Evolutionary conservation across 2,329 filamentous ascomycete genomes (phyloP), one percentile per base, ranked within the genome.

Genomic region (Fusarium musae): DNA sequence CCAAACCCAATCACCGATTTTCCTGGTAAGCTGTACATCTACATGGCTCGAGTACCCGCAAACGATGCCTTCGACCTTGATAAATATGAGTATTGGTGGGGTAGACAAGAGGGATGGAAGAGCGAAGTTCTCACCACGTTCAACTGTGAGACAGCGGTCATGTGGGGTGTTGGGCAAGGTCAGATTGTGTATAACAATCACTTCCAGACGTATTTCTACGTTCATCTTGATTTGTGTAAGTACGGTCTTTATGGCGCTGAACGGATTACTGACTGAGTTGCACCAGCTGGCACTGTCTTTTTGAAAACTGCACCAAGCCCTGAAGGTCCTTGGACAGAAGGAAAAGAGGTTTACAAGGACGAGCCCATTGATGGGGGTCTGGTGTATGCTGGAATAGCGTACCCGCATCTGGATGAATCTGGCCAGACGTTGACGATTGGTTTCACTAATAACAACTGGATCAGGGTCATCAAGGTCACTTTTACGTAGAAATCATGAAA

Each of bases 31-130:
- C 59, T 66, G 9, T 84, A 83, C 50, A 76, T 82, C 16, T 84
- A 84, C 58, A 78, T 83, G 64, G 78, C 79, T 2, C 79, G 83
- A 8, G 83, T 84, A 5, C 75, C 75, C 26, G 80, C 80, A 2
- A 34, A 59, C 3, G 75, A 83, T 13, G 81, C 82, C 0, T 84
- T 84, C 36, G 79, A 84, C 13, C 64, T 83, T 11, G 54, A 43
- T 17, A 79, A 77, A 53, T 84, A 85, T 43, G 78, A 84, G 70
- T 84, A 85, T 62, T 84, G 80, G 80, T 84, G 82, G 82, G 83
- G 83, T 1, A 75, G 76, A 5, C 67, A 78, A 17, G 73, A 78
- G 23, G 82, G 83, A 4, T 84, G 83, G 83, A 83, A 78, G 68
- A 63, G 59, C 0, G 76, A 80, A 21, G 71, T 79, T 6, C 63